Percentiles rank a stretch among this genome's conserved stretches.
phyloP scores from a whole-genome alignment of 345 rosid species.

The Conringia planisiliqua region DNA sequence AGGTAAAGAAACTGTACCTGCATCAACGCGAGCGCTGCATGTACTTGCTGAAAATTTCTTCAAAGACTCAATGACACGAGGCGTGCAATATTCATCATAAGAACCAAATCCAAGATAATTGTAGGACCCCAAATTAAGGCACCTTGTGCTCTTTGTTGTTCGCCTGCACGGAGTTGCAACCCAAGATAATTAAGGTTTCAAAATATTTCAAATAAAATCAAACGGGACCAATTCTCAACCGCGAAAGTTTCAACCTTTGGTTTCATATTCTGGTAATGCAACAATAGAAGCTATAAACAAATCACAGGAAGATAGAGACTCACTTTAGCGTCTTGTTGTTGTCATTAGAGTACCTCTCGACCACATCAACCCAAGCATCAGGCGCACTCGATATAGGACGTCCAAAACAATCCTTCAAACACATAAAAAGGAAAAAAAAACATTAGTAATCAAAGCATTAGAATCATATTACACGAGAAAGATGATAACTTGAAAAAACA shows the following conservation, averaged over 20 bases:
- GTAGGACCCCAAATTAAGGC: slow-evolving; percentile 95
- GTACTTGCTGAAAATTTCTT: slow-evolving; percentile 79
- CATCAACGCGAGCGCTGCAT: slow-evolving; percentile 85
- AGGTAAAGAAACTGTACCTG: slow-evolving; percentile 45
- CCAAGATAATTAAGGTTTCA: not conserved
- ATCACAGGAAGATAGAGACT: slow-evolving; percentile 18
- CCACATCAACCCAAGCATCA: slow-evolving; percentile 85
- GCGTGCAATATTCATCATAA: slow-evolving; percentile 92
- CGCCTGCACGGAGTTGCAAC: slow-evolving; percentile 49
- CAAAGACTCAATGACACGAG: slow-evolving; percentile 75
- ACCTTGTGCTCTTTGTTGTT: slow-evolving; percentile 59
- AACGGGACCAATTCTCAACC: not conserved
- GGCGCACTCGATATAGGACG: slow-evolving; percentile 87
- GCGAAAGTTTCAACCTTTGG: not conserved
- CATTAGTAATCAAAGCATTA: not conserved
- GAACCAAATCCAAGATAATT: slow-evolving; percentile 98
- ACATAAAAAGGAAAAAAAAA: not conserved
- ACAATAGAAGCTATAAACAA: not conserved
- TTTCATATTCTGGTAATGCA: not conserved
- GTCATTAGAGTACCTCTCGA: slow-evolving; percentile 78
- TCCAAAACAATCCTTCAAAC: slow-evolving; percentile 74
- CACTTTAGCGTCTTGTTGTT: slow-evolving; percentile 80
- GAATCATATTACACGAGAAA: not conserved
- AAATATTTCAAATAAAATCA: not conserved
- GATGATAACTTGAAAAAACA: not conserved